phyloP scores from a whole-genome alignment of 73 alveolate genomes.

The Symbiodinium natans region DNA sequence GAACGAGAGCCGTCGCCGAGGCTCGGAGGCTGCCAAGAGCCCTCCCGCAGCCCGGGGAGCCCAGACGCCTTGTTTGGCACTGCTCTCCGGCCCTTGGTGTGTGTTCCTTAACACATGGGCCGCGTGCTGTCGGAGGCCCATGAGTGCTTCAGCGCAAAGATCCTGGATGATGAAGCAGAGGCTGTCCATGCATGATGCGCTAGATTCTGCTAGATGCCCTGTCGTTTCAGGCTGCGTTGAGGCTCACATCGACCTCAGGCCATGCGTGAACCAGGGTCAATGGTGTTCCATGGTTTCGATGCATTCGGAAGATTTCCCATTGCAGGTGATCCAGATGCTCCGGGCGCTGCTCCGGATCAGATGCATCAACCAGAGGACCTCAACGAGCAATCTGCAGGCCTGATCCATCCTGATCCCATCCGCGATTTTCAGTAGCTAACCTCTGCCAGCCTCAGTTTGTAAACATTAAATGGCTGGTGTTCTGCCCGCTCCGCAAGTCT shows the following conservation, averaged over 20 bases:
- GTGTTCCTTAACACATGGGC: background rate
- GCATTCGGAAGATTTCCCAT: too few relatives aligned
- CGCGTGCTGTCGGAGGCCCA: background rate
- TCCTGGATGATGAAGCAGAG: conserved; percentile 45
- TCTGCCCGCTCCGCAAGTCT: too few relatives aligned
- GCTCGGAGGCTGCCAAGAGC: background rate
- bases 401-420: too few relatives aligned
- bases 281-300: too few relatives aligned
- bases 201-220: too few relatives aligned
- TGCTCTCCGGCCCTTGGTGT: background rate
- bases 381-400: background rate
- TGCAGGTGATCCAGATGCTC: background rate
- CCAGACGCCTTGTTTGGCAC: background rate
- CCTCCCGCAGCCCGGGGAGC: background rate
- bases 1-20: background rate
- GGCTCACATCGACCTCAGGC: background rate
- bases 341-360: background rate
- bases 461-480: too few relatives aligned
- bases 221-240: background rate
- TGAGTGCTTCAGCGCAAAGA: conserved; percentile 60
- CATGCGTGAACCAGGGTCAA: too few relatives aligned
- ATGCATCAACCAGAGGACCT: background rate
- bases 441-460: too few relatives aligned
- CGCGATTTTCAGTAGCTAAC: too few relatives aligned
- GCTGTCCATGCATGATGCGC: too few relatives aligned